Base-by-base conservation (phyloP, 495 filamentous ascomycete species). In the Tuber melanosporum region DNA sequence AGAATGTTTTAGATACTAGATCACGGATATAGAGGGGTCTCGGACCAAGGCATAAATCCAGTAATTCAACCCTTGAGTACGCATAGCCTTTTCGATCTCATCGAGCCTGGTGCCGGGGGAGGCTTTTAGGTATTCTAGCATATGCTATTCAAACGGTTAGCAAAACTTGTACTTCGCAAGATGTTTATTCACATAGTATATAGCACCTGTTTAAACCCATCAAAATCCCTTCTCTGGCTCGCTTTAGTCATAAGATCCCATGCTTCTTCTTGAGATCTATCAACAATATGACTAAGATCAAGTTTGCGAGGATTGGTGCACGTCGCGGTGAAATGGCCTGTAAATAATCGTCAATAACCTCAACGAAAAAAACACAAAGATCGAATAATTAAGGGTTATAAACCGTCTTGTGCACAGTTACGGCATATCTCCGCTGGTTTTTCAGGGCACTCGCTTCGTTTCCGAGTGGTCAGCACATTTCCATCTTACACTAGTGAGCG, bases 321-420 rank as follows among this genome's bases (percentile, higher is more conserved):
- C 1, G 91, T 87, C 3, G 84, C 77, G 2, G 88, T 85, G 22
- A 81, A 81, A 82, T 97, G 94, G 22, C 93, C 92, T 94, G 44
- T 26, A 32, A 20, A 57, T 39, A 14, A 36, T 72, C 17, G 57
- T 66, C 74, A 71, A 57, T 71, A 52, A 8, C 26, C 36, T 45
- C 52, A 41, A 71, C 8, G 26, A 80, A 71, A 71, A 46, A 78
- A 32, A 17, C 49, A 74, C n/a, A 32, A 20, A 22, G 36, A 77
- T 71, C 41, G 44, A 45, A 45, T 20, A 71, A 43, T 9, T n/a
- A 57, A 45, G 1, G 20, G 26, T 42, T 78, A 41, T 84, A 82
- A 84, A 92, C 93, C 94, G 85, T 92, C 90, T 72, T 88, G 75
- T 73, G 88, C 86, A 83, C 95, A 98, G 82, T 94, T 93, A 74